Evolutionary conservation across 2,329 filamentous ascomycete genomes (phyloP).

Genomic region (Penicillium janthinellum): DNA sequence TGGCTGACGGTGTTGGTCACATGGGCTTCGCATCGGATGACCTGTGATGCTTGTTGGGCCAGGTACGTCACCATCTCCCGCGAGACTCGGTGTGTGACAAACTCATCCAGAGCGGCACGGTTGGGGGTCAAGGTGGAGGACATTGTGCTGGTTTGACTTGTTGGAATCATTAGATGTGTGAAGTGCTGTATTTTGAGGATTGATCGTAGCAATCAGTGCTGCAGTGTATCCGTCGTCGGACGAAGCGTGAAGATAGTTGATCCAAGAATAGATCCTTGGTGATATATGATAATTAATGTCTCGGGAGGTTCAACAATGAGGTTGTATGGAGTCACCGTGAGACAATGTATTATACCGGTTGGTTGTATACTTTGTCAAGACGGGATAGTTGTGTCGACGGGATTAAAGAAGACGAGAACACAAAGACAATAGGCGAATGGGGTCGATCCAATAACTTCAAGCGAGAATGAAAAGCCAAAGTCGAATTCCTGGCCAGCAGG

Average conservation of each 20-base stretch:
- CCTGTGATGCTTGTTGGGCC: conserved; percentile 49
- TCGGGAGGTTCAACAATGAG: neutral
- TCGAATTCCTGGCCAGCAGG: conserved; percentile 36
- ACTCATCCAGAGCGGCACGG: conserved; percentile 50
- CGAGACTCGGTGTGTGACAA: conserved; percentile 51
- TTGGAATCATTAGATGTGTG: conserved; percentile 2
- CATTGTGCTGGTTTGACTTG: conserved; percentile 16
- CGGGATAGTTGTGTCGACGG: conserved; percentile 14
- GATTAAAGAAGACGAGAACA: conserved; percentile 2
- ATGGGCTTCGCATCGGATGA: conserved; percentile 57
- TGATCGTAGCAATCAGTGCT: neutral
- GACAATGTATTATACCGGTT: neutral
- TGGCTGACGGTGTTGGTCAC: conserved; percentile 44
- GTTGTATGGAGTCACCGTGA: neutral
- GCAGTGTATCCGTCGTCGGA: neutral
- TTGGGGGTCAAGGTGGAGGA: conserved; percentile 32
- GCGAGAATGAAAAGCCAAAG: conserved; percentile 3
- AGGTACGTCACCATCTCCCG: conserved; percentile 52
- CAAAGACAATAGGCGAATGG: neutral
- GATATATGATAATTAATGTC: neutral
- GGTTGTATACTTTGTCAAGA: neutral
- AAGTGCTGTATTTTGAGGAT: neutral
- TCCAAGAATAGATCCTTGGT: neutral
- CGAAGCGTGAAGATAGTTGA: neutral
- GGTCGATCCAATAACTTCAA: neutral